Evolutionary conservation across 2,329 filamentous ascomycete species (phyloP), one percentile per base, ranked within the genome.

Genomic region (Diatrype stigma): DNA sequence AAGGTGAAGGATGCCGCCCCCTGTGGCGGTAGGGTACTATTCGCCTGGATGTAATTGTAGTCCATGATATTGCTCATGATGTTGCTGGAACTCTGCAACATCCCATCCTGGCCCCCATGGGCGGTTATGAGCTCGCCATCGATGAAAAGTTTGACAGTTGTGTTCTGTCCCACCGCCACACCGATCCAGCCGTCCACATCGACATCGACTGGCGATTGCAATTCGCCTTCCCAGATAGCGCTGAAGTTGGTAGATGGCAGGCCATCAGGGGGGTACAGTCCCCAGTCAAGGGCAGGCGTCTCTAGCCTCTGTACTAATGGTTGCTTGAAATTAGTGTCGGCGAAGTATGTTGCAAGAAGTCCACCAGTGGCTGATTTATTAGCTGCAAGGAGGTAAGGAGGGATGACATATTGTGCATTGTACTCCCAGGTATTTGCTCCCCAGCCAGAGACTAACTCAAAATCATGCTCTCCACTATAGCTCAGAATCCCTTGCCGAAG

Each of bases 231-330:
- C 73, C 73, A 75, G 12, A 67, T 57, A 0, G 66, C 71, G 48
- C 71, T 74, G 55, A 75, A 75, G 52, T 75, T 75, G 51, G 70
- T 75, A 1, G 69, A 74, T 8, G 70, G 63, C 1, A 74, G 60
- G 4, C 67, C 69, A 2, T 69, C 63, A 0, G 73, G 72, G 11
- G 72, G 72, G 47, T 73, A 75, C 26, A 74, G 54, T 3, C 73
- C 72, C 73, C 73, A 75, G 48, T 74, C 69, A 2, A 71, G 63
- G 6, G 69, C 68, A 2, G 73, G 73, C 0, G 61, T 59, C 50
- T 75, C 73, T 11, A 66, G 45, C 30, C 56, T 61, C 23, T 63
- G 55, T 1, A 61, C 58, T 3, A 63, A 23, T 2, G 67, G 64
- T 12, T 66, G 46, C 5, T 51, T 63, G 54, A 74, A 75, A 45